These are phyloP conservation scores for Teratosphaeria epicoccoides DNA, from an alignment of 2,329 filamentous ascomycete genomes.

Conservation along the genomic window DNA sequence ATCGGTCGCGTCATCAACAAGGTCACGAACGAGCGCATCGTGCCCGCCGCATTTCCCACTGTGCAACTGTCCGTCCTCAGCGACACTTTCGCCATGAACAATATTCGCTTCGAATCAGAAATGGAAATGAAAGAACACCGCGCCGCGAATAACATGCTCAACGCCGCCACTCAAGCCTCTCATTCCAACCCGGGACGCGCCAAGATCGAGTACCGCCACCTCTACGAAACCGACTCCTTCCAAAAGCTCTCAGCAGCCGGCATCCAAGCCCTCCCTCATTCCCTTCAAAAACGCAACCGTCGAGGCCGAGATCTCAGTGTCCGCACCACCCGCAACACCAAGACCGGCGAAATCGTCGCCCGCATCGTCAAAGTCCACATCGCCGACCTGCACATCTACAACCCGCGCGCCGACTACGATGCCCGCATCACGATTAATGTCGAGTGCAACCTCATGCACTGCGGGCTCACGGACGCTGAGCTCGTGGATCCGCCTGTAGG, in stretches of 20 bases:
- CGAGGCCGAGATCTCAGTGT: slow-evolving; percentile 50
- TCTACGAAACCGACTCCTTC: slow-evolving; percentile 73
- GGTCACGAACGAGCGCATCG: slow-evolving; percentile 57
- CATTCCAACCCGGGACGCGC: slow-evolving; percentile 36
- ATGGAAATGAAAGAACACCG: slow-evolving; percentile 51
- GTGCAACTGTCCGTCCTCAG: slow-evolving; percentile 50
- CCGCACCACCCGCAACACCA: slow-evolving; percentile 52
- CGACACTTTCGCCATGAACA: slow-evolving; percentile 37
- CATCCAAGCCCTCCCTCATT: slow-evolving; percentile 47
- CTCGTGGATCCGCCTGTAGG: slow-evolving; percentile 38
- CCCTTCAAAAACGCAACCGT: slow-evolving; percentile 25
- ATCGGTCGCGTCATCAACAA: slow-evolving; percentile 71
- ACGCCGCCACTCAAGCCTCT: slow-evolving; percentile 45
- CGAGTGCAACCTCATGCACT: slow-evolving; percentile 58
- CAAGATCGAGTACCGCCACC: slow-evolving; percentile 68
- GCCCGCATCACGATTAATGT: slow-evolving; percentile 91
- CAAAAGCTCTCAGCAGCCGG: slow-evolving; percentile 58
- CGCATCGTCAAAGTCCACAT: slow-evolving; percentile 91
- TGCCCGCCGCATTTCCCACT: slow-evolving; percentile 45
- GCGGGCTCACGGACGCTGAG: slow-evolving; percentile 43
- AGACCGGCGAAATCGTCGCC: slow-evolving; percentile 54
- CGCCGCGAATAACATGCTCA: slow-evolving; percentile 73
- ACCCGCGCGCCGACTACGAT: slow-evolving; percentile 68
- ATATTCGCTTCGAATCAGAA: slow-evolving; percentile 62
- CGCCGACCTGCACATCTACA: slow-evolving; percentile 75